Evolutionary conservation across 2,329 filamentous ascomycete species (phyloP), one percentile per base, ranked within the genome.

Genomic region (Thielaviopsis euricoi): DNA sequence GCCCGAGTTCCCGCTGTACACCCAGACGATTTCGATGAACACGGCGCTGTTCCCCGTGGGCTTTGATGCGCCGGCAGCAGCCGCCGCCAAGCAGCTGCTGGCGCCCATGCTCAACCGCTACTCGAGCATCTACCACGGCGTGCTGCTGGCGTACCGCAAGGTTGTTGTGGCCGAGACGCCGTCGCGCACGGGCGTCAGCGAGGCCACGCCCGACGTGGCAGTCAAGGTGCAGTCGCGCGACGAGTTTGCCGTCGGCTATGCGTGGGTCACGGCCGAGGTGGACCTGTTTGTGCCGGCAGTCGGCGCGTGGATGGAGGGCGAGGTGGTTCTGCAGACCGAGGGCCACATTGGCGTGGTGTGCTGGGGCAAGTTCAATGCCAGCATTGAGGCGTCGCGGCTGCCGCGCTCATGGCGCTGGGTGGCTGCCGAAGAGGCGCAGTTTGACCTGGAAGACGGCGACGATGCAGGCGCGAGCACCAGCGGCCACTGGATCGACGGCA

Each of bases 301-400:
- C 52, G 87, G 87, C 40, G 81, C 83, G 9, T 82, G 79, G 70
- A 78, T 97, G 66, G 84, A 90, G 63, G 93, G 89, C 12, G 83
- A 78, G 63, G 79, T 96, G 58, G 93, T 91, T 65, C 75, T 96
- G 29, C 88, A 95, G 67, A 91, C 86, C 53, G 87, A 93, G 64
- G 89, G 88, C 6, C 89, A 96, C 66, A 77, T 98, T 6, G 90
- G 91, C 21, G 79, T 96, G 2, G 82, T 94, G 12, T 93, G 89
- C 68, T 90, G 89, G 71, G 91, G 91, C 69, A 81, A 89, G 63
- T 97, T 97, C 76, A 95, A 93, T 64, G 87, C 91, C 1, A 88
- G 85, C 50, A 87, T 98, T 60, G 86, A 91, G 65, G 77, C 84
- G 22, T 80, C 80, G 61, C 77, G 87, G 40, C 74, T 98, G 17